These are phyloP conservation scores for Lepiota brunneoincarnata DNA, from an alignment of 768 basidiomycete genomes.

Conservation along the genomic window DNA sequence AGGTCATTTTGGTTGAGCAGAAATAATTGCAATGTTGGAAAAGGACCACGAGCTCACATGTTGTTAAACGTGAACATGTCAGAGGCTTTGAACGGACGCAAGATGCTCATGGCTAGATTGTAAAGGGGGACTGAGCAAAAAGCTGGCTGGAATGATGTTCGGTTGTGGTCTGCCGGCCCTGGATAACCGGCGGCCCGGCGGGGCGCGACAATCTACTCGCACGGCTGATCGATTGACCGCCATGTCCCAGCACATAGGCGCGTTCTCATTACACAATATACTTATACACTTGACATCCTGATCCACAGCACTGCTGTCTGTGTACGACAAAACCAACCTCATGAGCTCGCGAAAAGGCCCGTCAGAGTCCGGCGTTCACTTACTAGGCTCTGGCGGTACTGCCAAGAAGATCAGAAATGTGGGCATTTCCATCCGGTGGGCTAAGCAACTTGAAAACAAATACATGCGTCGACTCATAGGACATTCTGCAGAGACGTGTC, in stretches of 20 bases:
- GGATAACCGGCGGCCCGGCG: too few relatives aligned
- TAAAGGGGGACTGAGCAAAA: not conserved
- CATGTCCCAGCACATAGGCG: slow-evolving; percentile 11
- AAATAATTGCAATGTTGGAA: too few relatives aligned
- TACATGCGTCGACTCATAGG: not conserved
- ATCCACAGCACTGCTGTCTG: slow-evolving; percentile 80
- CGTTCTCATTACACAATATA: not conserved
- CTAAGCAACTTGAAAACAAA: too few relatives aligned
- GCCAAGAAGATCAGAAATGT: slow-evolving; percentile 97
- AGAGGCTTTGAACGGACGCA: slow-evolving; percentile 82
- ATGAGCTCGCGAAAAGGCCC: slow-evolving; percentile 88
- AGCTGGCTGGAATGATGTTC: not conserved
- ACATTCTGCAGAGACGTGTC: slow-evolving; percentile 99
- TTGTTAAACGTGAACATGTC: slow-evolving; percentile 95
- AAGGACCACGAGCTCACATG: slow-evolving; percentile 49
- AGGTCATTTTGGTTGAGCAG: not conserved
- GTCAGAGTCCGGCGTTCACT: slow-evolving; percentile 73
- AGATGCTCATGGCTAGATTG: slow-evolving; percentile 67
- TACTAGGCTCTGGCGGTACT: slow-evolving; percentile 95
- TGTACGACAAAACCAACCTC: slow-evolving; percentile 93
- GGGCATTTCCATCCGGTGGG: slow-evolving; percentile 87
- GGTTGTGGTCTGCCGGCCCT: too few relatives aligned
- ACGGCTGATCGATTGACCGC: too few relatives aligned
- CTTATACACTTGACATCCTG: not conserved
- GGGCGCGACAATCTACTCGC: too few relatives aligned